Evolutionary conservation across 345 rosid genomes (phyloP).

Genomic region (Hypericum perforatum): DNA sequence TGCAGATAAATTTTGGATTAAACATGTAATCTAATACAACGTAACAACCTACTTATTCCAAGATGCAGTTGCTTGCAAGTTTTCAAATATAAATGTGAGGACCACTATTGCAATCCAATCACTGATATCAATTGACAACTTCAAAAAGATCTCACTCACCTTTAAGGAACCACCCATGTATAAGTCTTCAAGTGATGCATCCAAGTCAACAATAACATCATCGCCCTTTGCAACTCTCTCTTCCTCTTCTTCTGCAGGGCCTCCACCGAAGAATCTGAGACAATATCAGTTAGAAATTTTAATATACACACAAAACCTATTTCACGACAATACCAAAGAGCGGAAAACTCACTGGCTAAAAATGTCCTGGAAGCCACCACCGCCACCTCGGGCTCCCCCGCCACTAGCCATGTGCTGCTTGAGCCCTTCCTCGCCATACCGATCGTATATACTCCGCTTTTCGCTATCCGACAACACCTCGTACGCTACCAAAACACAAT

Average conservation of each 20-base stretch:
- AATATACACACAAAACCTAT: too few species aligned
- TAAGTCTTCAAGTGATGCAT: constrained; percentile 85
- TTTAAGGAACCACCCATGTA: constrained; percentile 96
- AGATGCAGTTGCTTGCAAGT: too few species aligned
- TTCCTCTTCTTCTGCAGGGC: constrained; percentile 66
- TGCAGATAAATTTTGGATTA: too few species aligned
- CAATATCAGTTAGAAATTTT: neutral
- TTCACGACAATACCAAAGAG: neutral
- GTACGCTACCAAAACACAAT: constrained; percentile 44
- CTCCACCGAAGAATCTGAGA: constrained; percentile 78
- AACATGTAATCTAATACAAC: too few species aligned
- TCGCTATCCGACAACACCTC: constrained; percentile 91
- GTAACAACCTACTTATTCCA: too few species aligned
- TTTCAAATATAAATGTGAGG: too few species aligned
- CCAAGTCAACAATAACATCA: constrained; percentile 89
- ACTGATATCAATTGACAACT: neutral
- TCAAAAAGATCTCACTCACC: constrained; percentile 43
- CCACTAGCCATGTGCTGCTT: constrained; percentile 89
- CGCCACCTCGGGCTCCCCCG: constrained; percentile 73
- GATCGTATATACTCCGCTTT: constrained; percentile 77
- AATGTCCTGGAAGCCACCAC: constrained; percentile 53
- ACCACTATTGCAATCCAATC: too few species aligned
- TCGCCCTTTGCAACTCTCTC: constrained; percentile 84
- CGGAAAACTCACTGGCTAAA: constrained; percentile 39
- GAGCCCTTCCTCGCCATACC: constrained; percentile 91